Conservation (phyloP, 2,329 filamentous ascomycete species). For the Cercospora sesami region DNA sequence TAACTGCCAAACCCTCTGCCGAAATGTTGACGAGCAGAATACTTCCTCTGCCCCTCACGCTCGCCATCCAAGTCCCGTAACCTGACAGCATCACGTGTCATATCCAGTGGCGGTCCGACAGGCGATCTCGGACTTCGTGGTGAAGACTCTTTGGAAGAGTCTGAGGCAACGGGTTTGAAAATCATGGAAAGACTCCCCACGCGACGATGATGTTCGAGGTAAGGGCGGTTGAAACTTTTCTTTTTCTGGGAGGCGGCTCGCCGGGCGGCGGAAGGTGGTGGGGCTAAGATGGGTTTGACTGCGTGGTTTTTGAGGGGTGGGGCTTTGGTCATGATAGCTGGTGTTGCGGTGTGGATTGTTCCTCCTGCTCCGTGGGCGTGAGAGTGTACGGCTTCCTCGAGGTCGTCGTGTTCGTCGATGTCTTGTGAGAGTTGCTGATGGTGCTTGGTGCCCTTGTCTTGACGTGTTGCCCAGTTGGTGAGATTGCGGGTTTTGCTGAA, state of each 20-base stretch:
- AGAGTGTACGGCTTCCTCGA: background rate
- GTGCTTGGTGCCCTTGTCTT: background rate
- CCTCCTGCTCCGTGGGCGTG: background rate
- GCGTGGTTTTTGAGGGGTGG: conserved; percentile 11
- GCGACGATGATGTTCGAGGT: background rate
- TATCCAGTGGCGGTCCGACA: background rate
- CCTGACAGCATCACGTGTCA: background rate
- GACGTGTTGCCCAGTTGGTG: background rate
- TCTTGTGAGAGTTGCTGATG: background rate
- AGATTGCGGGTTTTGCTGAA: background rate
- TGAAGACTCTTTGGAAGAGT: background rate
- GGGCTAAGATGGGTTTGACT: conserved; percentile 2
- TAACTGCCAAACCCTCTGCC: background rate
- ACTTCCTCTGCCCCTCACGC: background rate
- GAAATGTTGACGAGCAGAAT: background rate
- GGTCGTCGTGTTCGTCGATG: background rate
- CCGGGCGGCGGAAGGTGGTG: background rate
- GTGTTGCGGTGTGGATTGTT: background rate
- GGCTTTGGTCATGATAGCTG: background rate
- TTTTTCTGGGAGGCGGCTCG: background rate
- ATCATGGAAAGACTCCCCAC: conserved; percentile 5
- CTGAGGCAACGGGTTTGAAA: background rate
- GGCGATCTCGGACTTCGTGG: background rate
- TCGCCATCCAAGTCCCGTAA: background rate
- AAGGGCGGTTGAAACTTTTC: background rate